These are phyloP conservation scores for Penicillium pulvis DNA, from an alignment of 495 filamentous ascomycete species.

Conservation along the genomic window DNA sequence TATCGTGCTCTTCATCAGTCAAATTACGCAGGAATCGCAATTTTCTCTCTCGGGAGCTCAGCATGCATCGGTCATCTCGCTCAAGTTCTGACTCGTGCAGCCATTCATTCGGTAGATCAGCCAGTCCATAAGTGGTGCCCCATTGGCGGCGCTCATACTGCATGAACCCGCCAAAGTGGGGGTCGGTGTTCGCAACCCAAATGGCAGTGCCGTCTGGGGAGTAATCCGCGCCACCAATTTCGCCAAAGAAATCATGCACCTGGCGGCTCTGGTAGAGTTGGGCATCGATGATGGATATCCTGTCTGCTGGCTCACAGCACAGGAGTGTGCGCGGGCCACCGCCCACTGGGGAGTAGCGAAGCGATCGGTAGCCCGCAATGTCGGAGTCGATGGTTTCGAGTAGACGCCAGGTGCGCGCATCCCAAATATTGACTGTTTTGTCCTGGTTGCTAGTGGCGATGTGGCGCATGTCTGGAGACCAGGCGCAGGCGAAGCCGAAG, in stretches of 20 bases:
- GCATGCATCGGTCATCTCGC: slow-evolving; percentile 37
- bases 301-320: slow-evolving; percentile 82
- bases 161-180: slow-evolving; percentile 76
- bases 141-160: slow-evolving; percentile 65
- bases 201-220: slow-evolving; percentile 70
- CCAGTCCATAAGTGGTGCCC: slow-evolving; percentile 33
- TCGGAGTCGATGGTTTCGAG: slow-evolving; percentile 69
- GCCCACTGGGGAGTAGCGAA: slow-evolving; percentile 82
- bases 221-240: slow-evolving; percentile 77
- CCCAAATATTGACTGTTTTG: slow-evolving; percentile 80
- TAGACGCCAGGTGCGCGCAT: slow-evolving; percentile 71
- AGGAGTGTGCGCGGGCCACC: slow-evolving; percentile 72
- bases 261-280: slow-evolving; percentile 67
- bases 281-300: slow-evolving; percentile 77
- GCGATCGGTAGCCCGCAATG: slow-evolving; percentile 74
- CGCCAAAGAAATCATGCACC: slow-evolving; percentile 82
- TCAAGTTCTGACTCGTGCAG: slow-evolving; percentile 36
- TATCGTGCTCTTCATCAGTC: slow-evolving; percentile 39
- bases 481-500: slow-evolving; percentile 87
- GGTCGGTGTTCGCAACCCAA: slow-evolving; percentile 74
- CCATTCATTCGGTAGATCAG: slow-evolving; percentile 43
- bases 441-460: slow-evolving; percentile 93
- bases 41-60: slow-evolving; percentile 35
- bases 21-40: slow-evolving; percentile 38
- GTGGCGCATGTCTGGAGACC: slow-evolving; percentile 85